Percentiles rank a stretch among this genome's conserved stretches.
These are phyloP conservation scores for Aspergillus steynii DNA, from an alignment of 495 filamentous ascomycete genomes.

Conservation along the genomic window DNA sequence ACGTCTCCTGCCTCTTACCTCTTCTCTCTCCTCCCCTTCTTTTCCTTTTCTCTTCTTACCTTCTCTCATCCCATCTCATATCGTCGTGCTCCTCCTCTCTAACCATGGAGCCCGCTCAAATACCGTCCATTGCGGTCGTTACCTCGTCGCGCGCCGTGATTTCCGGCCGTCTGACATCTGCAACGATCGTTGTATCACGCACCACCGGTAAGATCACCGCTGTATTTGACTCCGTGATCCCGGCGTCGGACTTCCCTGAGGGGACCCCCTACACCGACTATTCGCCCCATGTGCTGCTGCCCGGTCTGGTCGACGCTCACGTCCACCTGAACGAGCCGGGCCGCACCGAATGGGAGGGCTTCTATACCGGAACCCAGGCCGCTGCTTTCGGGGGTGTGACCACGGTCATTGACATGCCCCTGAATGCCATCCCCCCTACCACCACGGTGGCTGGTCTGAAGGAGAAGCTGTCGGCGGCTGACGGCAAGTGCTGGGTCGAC, in stretches of 20 bases:
- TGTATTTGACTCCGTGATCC: constrained; percentile 71
- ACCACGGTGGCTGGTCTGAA: constrained; percentile 81
- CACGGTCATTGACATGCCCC: constrained; percentile 97
- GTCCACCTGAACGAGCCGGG: constrained; percentile 98
- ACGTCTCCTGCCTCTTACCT: neutral
- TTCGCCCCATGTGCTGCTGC: constrained; percentile 82
- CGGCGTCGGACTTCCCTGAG: constrained; percentile 66
- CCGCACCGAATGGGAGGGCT: constrained; percentile 98
- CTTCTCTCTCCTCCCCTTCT: neutral
- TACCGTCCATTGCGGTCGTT: constrained; percentile 64
- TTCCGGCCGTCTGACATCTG: constrained; percentile 64
- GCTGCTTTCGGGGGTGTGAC: constrained; percentile 96
- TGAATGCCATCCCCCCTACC: constrained; percentile 96
- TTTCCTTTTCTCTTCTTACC: constrained; percentile 1
- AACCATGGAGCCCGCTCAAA: constrained; percentile 35
- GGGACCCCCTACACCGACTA: constrained; percentile 78
- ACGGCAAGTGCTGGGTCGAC: constrained; percentile 95
- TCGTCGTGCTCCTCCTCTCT: neutral
- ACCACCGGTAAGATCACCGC: constrained; percentile 81
- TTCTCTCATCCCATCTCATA: constrained; percentile 4
- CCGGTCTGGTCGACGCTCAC: constrained; percentile 93
- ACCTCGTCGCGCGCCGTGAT: constrained; percentile 79
- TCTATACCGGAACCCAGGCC: constrained; percentile 88
- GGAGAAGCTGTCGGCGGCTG: constrained; percentile 81
- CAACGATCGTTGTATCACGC: constrained; percentile 78